Conservation (phyloP, 2,329 filamentous ascomycete genomes). For the Trichoderma guizhouense region DNA sequence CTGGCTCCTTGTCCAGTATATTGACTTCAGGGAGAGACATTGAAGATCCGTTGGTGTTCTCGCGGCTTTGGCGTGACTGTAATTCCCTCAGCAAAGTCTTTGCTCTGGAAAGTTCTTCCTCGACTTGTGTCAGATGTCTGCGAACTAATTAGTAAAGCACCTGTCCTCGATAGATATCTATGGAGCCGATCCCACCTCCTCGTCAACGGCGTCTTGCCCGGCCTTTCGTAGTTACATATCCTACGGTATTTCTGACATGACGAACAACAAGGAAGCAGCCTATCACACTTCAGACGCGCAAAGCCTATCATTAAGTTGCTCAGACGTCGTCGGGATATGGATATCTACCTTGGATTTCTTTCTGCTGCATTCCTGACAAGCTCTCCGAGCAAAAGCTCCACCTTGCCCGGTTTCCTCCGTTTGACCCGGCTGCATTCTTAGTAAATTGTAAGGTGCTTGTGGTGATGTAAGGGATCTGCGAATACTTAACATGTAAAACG, state of each 20-base stretch:
- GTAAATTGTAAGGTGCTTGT: neutral
- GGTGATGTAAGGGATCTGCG: neutral
- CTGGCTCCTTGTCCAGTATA: neutral
- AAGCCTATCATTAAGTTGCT: neutral
- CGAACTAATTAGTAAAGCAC: neutral
- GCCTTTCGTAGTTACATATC: neutral
- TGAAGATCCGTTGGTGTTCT: neutral
- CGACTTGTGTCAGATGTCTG: neutral
- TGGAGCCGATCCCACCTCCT: neutral
- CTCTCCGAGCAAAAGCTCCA: neutral
- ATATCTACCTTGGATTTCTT: neutral
- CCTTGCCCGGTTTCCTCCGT: neutral
- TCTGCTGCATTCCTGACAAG: neutral
- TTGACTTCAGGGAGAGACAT: neutral
- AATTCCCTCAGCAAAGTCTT: neutral
- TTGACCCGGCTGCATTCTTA: neutral
- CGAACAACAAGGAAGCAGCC: neutral
- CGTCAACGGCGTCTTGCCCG: neutral
- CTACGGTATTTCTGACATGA: neutral
- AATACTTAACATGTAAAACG: neutral
- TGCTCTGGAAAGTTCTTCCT: neutral
- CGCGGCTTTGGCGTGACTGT: neutral
- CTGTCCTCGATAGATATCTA: neutral
- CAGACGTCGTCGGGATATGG: neutral
- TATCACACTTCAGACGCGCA: neutral